phyloP scores from a whole-genome alignment of 176 grass and related monocot genomes.

The Melocanna baccifera region DNA sequence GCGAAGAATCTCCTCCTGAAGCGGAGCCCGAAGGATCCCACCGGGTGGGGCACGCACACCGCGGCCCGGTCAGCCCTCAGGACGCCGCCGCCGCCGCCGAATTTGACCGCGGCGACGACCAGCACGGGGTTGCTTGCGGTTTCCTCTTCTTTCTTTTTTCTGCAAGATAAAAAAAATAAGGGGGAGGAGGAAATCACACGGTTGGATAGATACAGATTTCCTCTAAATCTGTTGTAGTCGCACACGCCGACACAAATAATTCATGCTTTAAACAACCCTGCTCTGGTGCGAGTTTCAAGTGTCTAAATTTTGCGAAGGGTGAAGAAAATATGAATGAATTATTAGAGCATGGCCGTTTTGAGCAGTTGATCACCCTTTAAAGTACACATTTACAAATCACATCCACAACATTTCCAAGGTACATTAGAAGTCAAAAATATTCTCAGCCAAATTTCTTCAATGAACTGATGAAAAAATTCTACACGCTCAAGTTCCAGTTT shows the following conservation, averaged over 20 bases:
- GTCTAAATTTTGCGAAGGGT: neutral
- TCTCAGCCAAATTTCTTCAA: constrained; percentile 19
- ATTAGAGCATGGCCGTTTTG: neutral
- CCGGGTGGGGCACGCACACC: too few species aligned
- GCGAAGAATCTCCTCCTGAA: too few species aligned
- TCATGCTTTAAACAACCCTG: neutral
- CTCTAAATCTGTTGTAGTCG: neutral
- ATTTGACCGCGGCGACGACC: constrained; percentile 40
- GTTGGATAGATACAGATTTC: neutral
- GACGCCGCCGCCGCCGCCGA: constrained; percentile 33
- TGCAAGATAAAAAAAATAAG: neutral
- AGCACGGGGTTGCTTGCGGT: too few species aligned
- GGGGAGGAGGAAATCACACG: neutral
- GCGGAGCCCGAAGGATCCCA: too few species aligned
- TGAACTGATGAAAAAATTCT: constrained; percentile 22
- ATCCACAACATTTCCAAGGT: neutral
- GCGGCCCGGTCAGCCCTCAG: too few species aligned
- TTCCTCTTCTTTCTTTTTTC: neutral
- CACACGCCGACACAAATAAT: neutral
- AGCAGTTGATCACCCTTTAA: neutral
- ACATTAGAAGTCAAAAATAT: neutral
- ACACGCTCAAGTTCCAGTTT: constrained; percentile 24
- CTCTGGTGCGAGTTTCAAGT: neutral
- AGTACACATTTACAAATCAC: neutral
- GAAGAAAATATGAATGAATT: neutral